Evolutionary conservation across 2,329 filamentous ascomycete genomes (phyloP).

Genomic region (Tolypocladium inflatum): DNA sequence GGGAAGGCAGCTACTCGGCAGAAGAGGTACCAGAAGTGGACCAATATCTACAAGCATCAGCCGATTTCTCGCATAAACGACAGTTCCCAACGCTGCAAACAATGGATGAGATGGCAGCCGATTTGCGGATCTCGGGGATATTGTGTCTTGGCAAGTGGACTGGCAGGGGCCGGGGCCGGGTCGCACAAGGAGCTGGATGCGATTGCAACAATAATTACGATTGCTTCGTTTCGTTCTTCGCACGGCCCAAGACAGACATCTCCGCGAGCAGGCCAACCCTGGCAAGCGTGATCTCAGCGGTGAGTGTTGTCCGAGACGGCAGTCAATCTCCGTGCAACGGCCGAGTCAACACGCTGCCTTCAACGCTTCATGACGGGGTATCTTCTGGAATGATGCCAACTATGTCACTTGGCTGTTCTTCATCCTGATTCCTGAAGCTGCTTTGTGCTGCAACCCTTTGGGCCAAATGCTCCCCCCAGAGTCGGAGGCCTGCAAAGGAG

Average conservation of each 20-base stretch:
- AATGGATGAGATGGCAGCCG: not conserved
- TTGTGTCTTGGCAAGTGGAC: not conserved
- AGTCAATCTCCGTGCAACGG: too few relatives aligned
- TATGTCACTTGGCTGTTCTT: not conserved
- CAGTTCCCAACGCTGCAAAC: not conserved
- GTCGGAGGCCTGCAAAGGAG: not conserved
- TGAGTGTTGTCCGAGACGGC: not conserved
- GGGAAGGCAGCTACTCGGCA: not conserved
- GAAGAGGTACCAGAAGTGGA: too few relatives aligned
- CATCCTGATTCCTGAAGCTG: not conserved
- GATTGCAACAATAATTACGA: too few relatives aligned
- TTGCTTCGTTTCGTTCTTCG: too few relatives aligned
- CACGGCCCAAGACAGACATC: too few relatives aligned
- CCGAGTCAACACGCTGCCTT: too few relatives aligned
- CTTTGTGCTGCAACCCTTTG: not conserved
- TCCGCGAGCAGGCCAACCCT: too few relatives aligned
- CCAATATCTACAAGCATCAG: not conserved
- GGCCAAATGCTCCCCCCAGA: too few relatives aligned
- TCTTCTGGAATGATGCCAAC: too few relatives aligned
- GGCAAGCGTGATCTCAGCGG: too few relatives aligned
- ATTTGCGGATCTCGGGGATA: not conserved
- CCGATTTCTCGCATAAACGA: not conserved
- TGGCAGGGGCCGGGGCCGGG: not conserved
- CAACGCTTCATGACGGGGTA: too few relatives aligned
- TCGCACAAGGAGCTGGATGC: not conserved